Conservation (phyloP, 768 basidiomycete species). For the Lactifluus hygrophoroides region DNA sequence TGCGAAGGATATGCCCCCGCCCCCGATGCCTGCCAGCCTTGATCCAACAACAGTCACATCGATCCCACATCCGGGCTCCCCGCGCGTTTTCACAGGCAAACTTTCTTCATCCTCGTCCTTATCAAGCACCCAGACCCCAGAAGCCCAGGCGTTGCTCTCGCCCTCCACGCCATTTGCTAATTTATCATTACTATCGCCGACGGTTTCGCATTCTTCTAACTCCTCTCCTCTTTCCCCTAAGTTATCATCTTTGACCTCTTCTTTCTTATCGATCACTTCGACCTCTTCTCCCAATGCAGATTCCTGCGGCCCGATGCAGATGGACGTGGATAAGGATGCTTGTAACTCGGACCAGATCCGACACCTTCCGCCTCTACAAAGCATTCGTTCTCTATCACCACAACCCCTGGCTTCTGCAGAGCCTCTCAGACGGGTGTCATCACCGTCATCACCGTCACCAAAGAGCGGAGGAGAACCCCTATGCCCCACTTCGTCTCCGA, state of each 20-base stretch:
- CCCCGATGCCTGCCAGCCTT: constrained; percentile 38
- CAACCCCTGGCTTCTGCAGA: constrained; percentile 1
- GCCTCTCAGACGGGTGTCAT: constrained; percentile 1
- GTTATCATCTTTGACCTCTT: constrained; percentile 18
- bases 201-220: constrained; percentile 17
- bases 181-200: constrained; percentile 38
- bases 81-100: constrained; percentile 13
- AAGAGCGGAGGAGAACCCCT: not conserved
- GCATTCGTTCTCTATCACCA: constrained; percentile 2
- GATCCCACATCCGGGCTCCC: constrained; percentile 6
- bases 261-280: constrained; percentile 4
- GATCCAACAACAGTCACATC: constrained; percentile 34
- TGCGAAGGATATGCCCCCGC: constrained; percentile 40
- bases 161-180: constrained; percentile 40
- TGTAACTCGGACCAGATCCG: not conserved
- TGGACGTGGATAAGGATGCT: constrained; percentile 9
- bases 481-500: not conserved
- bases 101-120: not conserved
- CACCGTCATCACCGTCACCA: not conserved
- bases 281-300: constrained; percentile 3
- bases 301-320: not conserved
- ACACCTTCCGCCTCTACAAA: not conserved
- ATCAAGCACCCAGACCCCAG: not conserved
- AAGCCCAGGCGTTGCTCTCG: constrained; percentile 11
- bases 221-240: constrained; percentile 22